Conservation (phyloP, 2,329 filamentous ascomycete genomes). For the Onygena corvina region DNA sequence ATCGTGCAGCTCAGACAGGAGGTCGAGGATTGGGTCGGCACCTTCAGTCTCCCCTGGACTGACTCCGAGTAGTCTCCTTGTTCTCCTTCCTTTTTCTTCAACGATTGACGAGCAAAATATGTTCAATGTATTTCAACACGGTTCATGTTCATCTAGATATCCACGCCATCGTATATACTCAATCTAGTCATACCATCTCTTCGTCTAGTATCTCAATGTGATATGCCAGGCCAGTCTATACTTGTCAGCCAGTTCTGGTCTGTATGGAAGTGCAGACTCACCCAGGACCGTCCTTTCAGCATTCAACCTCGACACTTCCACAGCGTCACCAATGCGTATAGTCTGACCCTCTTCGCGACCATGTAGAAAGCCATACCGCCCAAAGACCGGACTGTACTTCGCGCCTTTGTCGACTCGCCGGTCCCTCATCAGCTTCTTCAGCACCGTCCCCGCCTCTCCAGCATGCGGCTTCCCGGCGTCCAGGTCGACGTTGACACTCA, state of each 20-base stretch:
- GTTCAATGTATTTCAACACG: not conserved
- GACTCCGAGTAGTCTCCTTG: not conserved
- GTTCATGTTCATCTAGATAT: not conserved
- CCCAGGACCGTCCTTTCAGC: conserved; percentile 44
- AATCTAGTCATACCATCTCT: too few species aligned
- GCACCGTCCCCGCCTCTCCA: conserved; percentile 47
- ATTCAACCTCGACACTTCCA: conserved; percentile 41
- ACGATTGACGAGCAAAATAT: conserved; percentile 4
- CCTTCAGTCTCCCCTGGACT: conserved; percentile 75
- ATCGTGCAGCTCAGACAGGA: conserved; percentile 80
- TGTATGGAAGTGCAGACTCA: conserved; percentile 29
- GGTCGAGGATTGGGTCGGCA: conserved; percentile 75
- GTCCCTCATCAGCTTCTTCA: conserved; percentile 60
- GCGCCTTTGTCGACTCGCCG: conserved; percentile 57
- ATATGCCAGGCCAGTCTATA: not conserved
- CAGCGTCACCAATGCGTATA: conserved; percentile 46
- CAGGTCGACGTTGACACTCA: conserved; percentile 61
- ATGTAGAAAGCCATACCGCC: conserved; percentile 54
- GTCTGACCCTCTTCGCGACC: conserved; percentile 24
- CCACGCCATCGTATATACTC: too few species aligned
- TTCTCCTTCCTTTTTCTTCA: not conserved
- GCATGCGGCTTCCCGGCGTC: conserved; percentile 47
- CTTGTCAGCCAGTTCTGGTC: too few species aligned
- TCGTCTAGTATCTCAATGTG: too few species aligned
- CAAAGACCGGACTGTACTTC: conserved; percentile 60